A percentile compares a stretch with the other conserved stretches of the same genome.
These are phyloP conservation scores for Populus hybrid DNA, from an alignment of 441 rosid species.

Conservation along the genomic window DNA sequence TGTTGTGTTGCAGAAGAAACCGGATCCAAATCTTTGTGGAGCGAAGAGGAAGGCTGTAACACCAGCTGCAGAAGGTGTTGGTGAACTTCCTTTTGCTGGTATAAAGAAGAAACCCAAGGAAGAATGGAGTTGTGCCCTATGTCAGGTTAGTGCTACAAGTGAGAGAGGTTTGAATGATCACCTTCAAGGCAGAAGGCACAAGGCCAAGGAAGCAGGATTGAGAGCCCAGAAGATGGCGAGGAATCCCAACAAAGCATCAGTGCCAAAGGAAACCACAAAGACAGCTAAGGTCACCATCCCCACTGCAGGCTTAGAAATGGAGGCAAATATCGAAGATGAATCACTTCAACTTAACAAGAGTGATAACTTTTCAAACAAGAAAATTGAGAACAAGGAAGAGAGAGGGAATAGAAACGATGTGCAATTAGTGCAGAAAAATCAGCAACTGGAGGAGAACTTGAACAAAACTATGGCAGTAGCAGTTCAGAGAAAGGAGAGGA, in stretches of 20 bases:
- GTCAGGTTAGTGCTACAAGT: constrained; percentile 36
- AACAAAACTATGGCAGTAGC: constrained; percentile 6
- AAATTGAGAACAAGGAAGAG: constrained; percentile 9
- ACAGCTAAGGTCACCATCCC: neutral
- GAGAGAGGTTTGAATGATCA: constrained; percentile 41
- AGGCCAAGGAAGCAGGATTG: constrained; percentile 32
- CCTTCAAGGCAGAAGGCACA: constrained; percentile 44
- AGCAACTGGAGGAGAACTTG: neutral
- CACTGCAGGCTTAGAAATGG: constrained; percentile 1
- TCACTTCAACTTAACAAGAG: neutral
- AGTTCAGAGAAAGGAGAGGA: constrained; percentile 10
- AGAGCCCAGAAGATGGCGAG: constrained; percentile 20
- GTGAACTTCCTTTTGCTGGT: constrained; percentile 16
- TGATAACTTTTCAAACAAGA: constrained; percentile 5
- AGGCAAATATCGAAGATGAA: constrained; percentile 1
- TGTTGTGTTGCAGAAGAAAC: constrained; percentile 45
- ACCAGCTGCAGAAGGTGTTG: constrained; percentile 15
- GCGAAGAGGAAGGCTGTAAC: constrained; percentile 40
- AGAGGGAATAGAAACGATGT: constrained; percentile 4
- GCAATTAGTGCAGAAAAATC: constrained; percentile 1
- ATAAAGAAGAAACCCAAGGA: constrained; percentile 30
- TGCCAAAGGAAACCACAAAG: constrained; percentile 12
- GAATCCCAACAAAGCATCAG: constrained; percentile 1
- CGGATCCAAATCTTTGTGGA: constrained; percentile 33
- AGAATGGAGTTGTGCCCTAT: constrained; percentile 52